phyloP scores from a whole-genome alignment of 2,329 filamentous ascomycete species.

The Clonostachys solani region DNA sequence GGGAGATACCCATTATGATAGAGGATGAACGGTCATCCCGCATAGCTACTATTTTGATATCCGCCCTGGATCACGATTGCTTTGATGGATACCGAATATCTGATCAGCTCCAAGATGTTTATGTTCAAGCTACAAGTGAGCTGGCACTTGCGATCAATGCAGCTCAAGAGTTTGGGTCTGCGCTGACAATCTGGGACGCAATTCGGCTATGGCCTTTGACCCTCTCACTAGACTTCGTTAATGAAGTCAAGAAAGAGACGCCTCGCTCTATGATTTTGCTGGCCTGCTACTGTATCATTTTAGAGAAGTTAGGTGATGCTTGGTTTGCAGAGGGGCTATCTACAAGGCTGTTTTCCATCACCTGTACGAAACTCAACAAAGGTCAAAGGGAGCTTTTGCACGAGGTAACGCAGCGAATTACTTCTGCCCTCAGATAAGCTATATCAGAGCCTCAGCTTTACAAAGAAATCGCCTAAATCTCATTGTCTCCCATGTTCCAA shows the following conservation, averaged over 20 bases:
- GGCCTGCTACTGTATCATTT: slow-evolving; percentile 5
- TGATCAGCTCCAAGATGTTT: neutral
- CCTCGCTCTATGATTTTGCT: slow-evolving; percentile 4
- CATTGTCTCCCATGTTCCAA: neutral
- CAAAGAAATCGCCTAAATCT: no score
- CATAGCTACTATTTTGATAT: neutral
- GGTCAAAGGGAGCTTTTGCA: neutral
- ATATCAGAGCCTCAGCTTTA: no score
- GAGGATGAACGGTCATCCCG: neutral
- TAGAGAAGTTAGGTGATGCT: slow-evolving; percentile 1
- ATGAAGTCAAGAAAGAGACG: slow-evolving; percentile 1
- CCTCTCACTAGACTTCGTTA: slow-evolving; percentile 3
- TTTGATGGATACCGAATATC: no score
- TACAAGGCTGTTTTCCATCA: neutral
- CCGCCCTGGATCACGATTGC: neutral
- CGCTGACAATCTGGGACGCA: slow-evolving; percentile 2
- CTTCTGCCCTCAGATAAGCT: neutral
- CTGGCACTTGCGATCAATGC: neutral
- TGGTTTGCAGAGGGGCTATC: slow-evolving; percentile 3
- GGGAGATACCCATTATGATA: slow-evolving; percentile 2
- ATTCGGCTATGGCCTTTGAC: slow-evolving; percentile 3
- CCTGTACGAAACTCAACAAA: neutral
- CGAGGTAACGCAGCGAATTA: neutral
- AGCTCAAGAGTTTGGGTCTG: neutral
- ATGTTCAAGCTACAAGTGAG: neutral